A percentile compares a stretch with the other conserved stretches of the same genome.
Conservation (phyloP, 1,284 basidiomycete genomes). For the Cronartium quercuum region DNA sequence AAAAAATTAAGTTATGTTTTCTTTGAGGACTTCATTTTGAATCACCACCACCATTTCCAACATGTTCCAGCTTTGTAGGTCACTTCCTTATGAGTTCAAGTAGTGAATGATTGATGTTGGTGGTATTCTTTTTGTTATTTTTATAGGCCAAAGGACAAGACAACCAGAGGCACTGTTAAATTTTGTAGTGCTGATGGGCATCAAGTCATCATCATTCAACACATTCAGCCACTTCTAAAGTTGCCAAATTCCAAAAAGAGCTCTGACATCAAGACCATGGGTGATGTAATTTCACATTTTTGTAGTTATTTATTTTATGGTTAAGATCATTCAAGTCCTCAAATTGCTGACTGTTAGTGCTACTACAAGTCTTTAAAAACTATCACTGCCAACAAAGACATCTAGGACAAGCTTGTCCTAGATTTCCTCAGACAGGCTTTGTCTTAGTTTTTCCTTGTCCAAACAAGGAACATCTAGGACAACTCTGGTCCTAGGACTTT, state of each 20-base stretch:
- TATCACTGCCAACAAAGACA: too few species aligned
- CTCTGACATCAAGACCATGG: conserved; percentile 57
- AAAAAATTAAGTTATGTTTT: conserved; percentile 84
- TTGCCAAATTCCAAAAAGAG: conserved; percentile 48
- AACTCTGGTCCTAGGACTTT: too few species aligned
- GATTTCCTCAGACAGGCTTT: too few species aligned
- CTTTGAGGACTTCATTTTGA: conserved; percentile 76
- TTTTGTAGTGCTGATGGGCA: conserved; percentile 87
- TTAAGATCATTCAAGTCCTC: not conserved
- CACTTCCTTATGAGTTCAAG: not conserved
- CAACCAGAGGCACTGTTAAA: conserved; percentile 79
- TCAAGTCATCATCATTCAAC: conserved; percentile 58
- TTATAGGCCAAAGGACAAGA: conserved; percentile 68
- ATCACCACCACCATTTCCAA: conserved; percentile 42
- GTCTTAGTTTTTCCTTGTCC: too few species aligned
- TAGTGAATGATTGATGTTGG: not conserved
- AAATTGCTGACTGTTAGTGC: not conserved
- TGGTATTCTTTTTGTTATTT: not conserved
- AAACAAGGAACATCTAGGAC: too few species aligned
- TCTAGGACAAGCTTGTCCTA: too few species aligned
- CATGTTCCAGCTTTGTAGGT: too few species aligned
- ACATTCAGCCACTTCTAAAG: not conserved
- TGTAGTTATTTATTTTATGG: not conserved
- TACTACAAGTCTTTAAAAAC: too few species aligned
- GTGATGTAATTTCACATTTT: conserved; percentile 62